Percentiles rank a stretch among this genome's conserved stretches.
Conservation (phyloP, 2,329 filamentous ascomycete species). For the Cladophialophora yegresii region DNA sequence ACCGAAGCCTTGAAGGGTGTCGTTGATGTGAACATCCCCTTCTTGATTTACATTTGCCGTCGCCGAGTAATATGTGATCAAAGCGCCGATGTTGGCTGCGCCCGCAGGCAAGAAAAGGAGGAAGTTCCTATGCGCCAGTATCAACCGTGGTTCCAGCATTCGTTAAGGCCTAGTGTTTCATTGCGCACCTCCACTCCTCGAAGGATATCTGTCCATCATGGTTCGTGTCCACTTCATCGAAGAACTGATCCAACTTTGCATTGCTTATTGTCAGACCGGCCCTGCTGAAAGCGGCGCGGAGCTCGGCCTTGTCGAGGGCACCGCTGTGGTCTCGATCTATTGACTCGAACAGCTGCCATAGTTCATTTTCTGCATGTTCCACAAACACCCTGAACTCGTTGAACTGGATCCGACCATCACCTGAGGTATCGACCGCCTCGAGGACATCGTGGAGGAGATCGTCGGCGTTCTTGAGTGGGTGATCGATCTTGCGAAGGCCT, state of each 20-base stretch:
- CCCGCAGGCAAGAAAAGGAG: constrained; percentile 79
- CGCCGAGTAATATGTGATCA: constrained; percentile 87
- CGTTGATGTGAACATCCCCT: constrained; percentile 91
- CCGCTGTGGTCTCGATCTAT: constrained; percentile 88
- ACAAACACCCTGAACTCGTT: constrained; percentile 91
- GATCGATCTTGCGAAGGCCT: constrained; percentile 84
- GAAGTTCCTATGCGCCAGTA: constrained; percentile 71
- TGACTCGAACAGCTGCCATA: constrained; percentile 76
- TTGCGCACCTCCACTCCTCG: constrained; percentile 89
- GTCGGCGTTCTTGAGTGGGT: constrained; percentile 92
- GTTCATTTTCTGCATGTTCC: constrained; percentile 79
- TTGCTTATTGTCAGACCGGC: constrained; percentile 78
- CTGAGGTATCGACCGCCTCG: constrained; percentile 78
- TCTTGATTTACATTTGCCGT: constrained; percentile 88
- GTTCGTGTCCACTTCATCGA: constrained; percentile 85
- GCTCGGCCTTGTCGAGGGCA: constrained; percentile 80
- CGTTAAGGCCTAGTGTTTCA: background rate
- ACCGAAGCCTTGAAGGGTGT: constrained; percentile 92
- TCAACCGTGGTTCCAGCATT: constrained; percentile 20
- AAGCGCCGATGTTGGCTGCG: constrained; percentile 72
- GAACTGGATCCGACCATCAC: constrained; percentile 87
- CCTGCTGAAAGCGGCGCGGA: constrained; percentile 73
- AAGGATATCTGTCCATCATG: constrained; percentile 85
- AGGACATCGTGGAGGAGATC: constrained; percentile 79
- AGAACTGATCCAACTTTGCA: constrained; percentile 79